Conservation (phyloP, 192 early-diverging fungal species). For the Piromyces sp. region DNA sequence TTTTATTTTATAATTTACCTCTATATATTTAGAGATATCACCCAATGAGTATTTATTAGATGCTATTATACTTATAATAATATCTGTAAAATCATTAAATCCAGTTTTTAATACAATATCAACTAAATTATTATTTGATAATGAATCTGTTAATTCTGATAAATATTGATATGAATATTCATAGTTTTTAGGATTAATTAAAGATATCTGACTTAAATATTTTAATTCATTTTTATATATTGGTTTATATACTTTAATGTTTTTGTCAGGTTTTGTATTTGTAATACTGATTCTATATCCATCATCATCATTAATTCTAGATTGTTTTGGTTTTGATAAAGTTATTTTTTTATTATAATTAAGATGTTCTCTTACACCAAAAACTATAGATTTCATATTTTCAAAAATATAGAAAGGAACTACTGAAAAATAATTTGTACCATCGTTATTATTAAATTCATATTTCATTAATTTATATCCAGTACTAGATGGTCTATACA, state of each 20-base stretch:
- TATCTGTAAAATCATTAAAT: background rate
- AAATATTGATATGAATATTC: background rate
- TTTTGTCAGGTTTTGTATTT: background rate
- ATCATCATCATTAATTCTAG: background rate
- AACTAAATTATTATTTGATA: background rate
- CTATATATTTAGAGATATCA: background rate
- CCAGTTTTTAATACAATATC: background rate
- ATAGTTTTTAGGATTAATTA: background rate
- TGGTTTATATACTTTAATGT: background rate
- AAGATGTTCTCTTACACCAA: background rate
- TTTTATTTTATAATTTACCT: background rate
- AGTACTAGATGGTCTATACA: background rate
- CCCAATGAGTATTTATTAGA: background rate
- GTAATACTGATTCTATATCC: background rate
- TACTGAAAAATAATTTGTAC: background rate
- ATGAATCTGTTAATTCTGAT: background rate
- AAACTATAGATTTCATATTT: background rate
- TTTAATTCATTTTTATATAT: background rate
- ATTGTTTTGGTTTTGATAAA: background rate
- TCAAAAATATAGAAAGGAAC: background rate
- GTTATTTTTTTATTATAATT: background rate
- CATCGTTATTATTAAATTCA: background rate
- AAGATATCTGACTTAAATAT: background rate
- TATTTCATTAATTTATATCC: background rate
- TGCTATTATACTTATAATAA: background rate